A percentile compares a stretch with the other conserved stretches of the same genome.
These are phyloP conservation scores for Canariomyces notabilis DNA, from an alignment of 2,329 filamentous ascomycete genomes.

Conservation along the genomic window DNA sequence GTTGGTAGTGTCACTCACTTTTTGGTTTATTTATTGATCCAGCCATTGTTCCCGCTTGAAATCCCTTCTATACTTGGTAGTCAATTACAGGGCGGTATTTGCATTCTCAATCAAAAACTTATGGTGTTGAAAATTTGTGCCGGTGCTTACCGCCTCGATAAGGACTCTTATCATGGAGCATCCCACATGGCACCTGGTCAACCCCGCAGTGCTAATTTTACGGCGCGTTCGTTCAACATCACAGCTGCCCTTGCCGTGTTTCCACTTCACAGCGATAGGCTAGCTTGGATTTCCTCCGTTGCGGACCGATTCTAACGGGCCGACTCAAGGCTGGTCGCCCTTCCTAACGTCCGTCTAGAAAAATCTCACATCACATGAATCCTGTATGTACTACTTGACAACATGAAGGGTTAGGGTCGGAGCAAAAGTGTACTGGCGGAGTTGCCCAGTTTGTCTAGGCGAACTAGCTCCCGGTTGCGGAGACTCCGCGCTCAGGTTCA, in stretches of 20 bases:
- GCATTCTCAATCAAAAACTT: conserved; percentile 20
- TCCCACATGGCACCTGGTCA: conserved; percentile 17
- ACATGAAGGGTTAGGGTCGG: conserved; percentile 11
- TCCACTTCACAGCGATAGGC: too few relatives aligned
- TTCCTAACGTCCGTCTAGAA: too few relatives aligned
- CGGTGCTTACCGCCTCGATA: conserved; percentile 24
- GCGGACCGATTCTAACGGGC: neutral
- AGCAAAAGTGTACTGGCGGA: conserved; percentile 3
- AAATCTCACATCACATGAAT: too few relatives aligned
- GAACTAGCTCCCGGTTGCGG: neutral
- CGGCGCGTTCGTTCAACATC: neutral
- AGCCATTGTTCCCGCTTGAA: conserved; percentile 38
- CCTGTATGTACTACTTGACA: neutral
- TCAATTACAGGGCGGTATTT: neutral
- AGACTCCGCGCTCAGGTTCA: too few relatives aligned
- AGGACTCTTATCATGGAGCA: conserved; percentile 13
- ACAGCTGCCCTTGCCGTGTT: too few relatives aligned
- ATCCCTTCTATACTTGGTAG: too few relatives aligned
- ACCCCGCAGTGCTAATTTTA: neutral
- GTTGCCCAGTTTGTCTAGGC: conserved; percentile 12
- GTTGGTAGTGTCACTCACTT: too few relatives aligned
- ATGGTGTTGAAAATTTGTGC: conserved; percentile 24
- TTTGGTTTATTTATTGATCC: conserved; percentile 52
- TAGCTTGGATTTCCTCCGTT: too few relatives aligned
- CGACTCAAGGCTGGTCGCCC: conserved; percentile 1